These are phyloP conservation scores for Pestalotiopsis sp. DNA, from an alignment of 2,329 filamentous ascomycete species.

Conservation along the genomic window DNA sequence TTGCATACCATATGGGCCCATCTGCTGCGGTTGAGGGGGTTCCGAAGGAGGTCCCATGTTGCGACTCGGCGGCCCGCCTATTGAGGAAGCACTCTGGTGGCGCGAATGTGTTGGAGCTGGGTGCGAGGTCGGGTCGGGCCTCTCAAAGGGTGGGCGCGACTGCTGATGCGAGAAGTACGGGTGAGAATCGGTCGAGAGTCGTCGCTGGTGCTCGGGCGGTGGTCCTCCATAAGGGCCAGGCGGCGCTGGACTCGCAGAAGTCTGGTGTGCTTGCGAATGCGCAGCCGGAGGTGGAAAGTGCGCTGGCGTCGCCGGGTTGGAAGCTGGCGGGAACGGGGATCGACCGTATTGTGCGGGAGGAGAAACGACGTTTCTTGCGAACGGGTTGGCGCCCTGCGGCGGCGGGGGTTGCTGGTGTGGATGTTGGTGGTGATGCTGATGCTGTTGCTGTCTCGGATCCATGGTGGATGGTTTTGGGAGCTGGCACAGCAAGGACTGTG, in stretches of 20 bases:
- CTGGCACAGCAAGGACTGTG: neutral
- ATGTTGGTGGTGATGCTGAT: conserved; percentile 7
- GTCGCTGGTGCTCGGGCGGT: conserved; percentile 30
- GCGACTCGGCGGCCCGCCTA: conserved; percentile 27
- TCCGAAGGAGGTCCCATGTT: conserved; percentile 33
- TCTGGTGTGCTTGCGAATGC: conserved; percentile 30
- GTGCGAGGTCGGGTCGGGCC: conserved; percentile 31
- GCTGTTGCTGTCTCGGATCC: conserved; percentile 17
- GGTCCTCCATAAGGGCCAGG: conserved; percentile 12
- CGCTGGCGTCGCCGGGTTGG: conserved; percentile 4
- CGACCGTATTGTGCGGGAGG: conserved; percentile 18
- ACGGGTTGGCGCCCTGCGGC: conserved; percentile 10
- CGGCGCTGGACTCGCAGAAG: conserved; percentile 30
- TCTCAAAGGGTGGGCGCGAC: conserved; percentile 28
- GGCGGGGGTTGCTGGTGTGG: neutral
- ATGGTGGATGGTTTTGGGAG: conserved; percentile 4
- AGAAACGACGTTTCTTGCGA: conserved; percentile 16
- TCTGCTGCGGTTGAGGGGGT: conserved; percentile 31
- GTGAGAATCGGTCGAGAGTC: conserved; percentile 28
- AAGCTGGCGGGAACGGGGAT: conserved; percentile 18
- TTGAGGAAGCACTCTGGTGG: conserved; percentile 35
- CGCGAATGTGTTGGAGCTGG: conserved; percentile 30
- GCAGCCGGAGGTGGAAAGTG: conserved; percentile 16
- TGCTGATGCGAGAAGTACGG: conserved; percentile 32
- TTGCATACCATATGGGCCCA: conserved; percentile 29